Percentiles rank a stretch among this genome's conserved stretches.
Conservation (phyloP, 2,329 filamentous ascomycete species). For the Aspergillus quadrilineatus region DNA sequence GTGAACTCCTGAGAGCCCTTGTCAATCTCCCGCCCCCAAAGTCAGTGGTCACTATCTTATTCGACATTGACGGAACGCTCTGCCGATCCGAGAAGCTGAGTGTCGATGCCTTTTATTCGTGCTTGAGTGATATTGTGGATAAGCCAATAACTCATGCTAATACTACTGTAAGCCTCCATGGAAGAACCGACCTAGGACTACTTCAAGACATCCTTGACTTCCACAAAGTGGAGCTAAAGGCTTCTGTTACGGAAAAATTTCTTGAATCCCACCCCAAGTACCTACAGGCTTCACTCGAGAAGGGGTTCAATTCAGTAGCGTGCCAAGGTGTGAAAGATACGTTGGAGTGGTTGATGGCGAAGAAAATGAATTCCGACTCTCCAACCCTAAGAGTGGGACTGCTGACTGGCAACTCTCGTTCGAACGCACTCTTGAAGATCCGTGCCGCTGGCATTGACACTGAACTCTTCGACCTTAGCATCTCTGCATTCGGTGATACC, state of each 20-base stretch:
- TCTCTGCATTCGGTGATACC: slow-evolving; percentile 17
- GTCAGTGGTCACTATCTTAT: slow-evolving; percentile 8
- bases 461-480: slow-evolving; percentile 14
- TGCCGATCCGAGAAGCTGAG: slow-evolving; percentile 18
- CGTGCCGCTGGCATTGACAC: slow-evolving; percentile 11
- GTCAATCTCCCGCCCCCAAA: slow-evolving; percentile 5
- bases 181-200: slow-evolving; percentile 14
- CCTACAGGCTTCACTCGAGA: slow-evolving; percentile 12
- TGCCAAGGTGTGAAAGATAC: slow-evolving; percentile 10
- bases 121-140: slow-evolving; percentile 13
- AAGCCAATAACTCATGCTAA: slow-evolving; percentile 16
- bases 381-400: slow-evolving; percentile 9
- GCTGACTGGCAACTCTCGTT: slow-evolving; percentile 16
- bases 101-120: slow-evolving; percentile 17
- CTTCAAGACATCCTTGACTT: slow-evolving; percentile 15
- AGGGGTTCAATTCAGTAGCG: slow-evolving; percentile 6
- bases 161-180: slow-evolving; percentile 15
- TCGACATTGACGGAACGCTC: slow-evolving; percentile 18
- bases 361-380: neutral
- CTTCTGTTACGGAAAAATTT: slow-evolving; percentile 6
- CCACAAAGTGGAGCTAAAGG: slow-evolving; percentile 9
- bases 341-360: slow-evolving; percentile 8
- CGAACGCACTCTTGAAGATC: slow-evolving; percentile 16
- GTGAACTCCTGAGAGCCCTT: slow-evolving; percentile 14
- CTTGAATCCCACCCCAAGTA: slow-evolving; percentile 12